phyloP scores from a whole-genome alignment of 208 protist species.

The Trypanosoma lewisi region DNA sequence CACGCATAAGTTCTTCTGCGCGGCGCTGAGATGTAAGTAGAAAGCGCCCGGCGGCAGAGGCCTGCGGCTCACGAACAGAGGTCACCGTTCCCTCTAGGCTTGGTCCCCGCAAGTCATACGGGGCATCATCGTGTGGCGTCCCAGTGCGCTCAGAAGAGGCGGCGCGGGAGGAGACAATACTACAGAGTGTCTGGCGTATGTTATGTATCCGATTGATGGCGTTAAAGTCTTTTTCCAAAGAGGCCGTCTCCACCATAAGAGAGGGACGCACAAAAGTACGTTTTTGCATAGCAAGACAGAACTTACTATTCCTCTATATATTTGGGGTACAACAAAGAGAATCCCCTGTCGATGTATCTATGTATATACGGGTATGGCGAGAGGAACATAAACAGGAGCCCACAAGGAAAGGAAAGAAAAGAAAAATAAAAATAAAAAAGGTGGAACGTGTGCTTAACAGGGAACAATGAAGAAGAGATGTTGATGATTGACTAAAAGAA shows the following conservation, averaged over 20 bases:
- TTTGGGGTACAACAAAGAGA: too few species aligned
- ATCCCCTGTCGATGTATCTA: too few species aligned
- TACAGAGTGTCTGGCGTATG: slow-evolving; percentile 24
- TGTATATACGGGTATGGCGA: not conserved
- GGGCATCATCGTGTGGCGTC: not conserved
- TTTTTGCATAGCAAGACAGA: not conserved
- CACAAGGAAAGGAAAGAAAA: not conserved
- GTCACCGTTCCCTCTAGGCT: not conserved
- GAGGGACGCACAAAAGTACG: slow-evolving; percentile 7
- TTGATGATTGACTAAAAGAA: not conserved
- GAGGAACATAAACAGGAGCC: not conserved
- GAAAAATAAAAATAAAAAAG: not conserved
- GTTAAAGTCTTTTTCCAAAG: not conserved
- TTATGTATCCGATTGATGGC: slow-evolving; percentile 28
- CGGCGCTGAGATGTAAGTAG: slow-evolving; percentile 22
- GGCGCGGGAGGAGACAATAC: slow-evolving; percentile 30
- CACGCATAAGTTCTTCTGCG: slow-evolving; percentile 26
- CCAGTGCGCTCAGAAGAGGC: slow-evolving; percentile 10
- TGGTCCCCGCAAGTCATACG: not conserved
- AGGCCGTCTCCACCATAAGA: not conserved
- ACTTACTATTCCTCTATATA: too few species aligned
- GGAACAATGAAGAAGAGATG: not conserved
- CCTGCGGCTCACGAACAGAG: not conserved
- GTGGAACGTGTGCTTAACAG: too few species aligned
- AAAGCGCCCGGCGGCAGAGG: slow-evolving; percentile 8